Evolutionary conservation across 352 stramenopile genomes (phyloP).

Genomic region (Pythium dissimile): DNA sequence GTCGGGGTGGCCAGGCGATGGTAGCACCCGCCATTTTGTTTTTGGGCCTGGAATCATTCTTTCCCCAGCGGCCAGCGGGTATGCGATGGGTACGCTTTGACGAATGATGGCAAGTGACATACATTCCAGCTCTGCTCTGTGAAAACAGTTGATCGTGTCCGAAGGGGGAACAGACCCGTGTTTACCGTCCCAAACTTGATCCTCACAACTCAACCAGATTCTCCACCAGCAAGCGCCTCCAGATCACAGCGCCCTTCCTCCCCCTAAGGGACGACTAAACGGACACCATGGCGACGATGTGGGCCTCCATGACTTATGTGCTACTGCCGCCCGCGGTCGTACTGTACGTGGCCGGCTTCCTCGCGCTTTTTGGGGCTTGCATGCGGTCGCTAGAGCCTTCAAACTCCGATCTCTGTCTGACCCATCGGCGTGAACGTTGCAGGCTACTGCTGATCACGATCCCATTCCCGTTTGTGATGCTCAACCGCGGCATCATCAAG

Average conservation of each 20-base stretch:
- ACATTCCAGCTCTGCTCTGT: not conserved
- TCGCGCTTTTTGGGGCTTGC: not conserved
- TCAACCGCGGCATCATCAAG: constrained; percentile 70
- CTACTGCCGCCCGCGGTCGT: constrained; percentile 73
- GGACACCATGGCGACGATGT: constrained; percentile 53
- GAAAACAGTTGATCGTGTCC: not conserved
- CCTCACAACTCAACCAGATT: not conserved
- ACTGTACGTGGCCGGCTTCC: constrained; percentile 39
- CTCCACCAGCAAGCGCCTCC: not conserved
- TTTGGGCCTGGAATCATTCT: not conserved
- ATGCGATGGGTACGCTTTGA: not conserved
- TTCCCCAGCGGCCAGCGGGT: not conserved
- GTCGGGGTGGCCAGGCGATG: too few relatives aligned
- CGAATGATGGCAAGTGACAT: not conserved
- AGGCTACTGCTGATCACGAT: constrained; percentile 78
- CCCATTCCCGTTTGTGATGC: constrained; percentile 51
- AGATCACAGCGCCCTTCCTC: not conserved
- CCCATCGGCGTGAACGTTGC: not conserved
- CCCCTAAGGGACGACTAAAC: not conserved
- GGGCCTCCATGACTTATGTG: constrained; percentile 76
- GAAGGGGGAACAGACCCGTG: not conserved
- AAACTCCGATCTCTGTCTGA: not conserved
- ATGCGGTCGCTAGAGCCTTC: not conserved
- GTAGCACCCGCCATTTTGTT: not conserved
- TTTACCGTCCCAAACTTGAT: not conserved